Base-by-base conservation (phyloP, 129 eudicot species). In the Lonicera japonica region DNA sequence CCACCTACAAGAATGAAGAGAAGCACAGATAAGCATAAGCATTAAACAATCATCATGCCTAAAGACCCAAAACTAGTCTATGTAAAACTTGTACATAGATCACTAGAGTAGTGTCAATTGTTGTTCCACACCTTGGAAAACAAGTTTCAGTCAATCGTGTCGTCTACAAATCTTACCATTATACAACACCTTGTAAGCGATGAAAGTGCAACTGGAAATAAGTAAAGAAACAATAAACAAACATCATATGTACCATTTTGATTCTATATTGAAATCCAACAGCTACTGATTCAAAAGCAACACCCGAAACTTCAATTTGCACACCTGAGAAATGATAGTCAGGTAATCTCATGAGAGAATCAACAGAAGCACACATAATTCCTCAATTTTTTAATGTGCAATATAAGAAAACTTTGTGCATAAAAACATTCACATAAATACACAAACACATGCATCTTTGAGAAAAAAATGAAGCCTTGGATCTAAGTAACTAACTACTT, bases 1-100 rank as follows among this genome's bases (percentile, higher is more conserved):
- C 99, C 66, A 88, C 99, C 99, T 92, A 76, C n/a, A 77, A 56
- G 48, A 63, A 34, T 17, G 54, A 50, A 14, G 54, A 50, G 54
- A 50, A 50, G 8, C 54, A n/a, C 8, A 8, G 8, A 58, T 11
- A 56, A 56, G 13, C 23, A 1, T 1, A 39, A 19, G 16, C 6
- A 57, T 0, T 2, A 54, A 20, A 19, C 1, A 2, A 54, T 19
- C n/a, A 17, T 56, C 39, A 25, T 9, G 24, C 3, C n/a, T 22
- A 15, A 56, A 50, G 15, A 46, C n/a, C 52, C 4, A 21, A 54
- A 4, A 4, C 43, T 38, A 38, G 10, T 4, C 43, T 4, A 38
- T 43, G 1, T 6, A 57, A 15, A 25, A 15, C 5, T 0, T 25
- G 19, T 12, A 57, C 6, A 29, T 15, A 45, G 50, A 45, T 45